phyloP scores from a whole-genome alignment of 2,329 filamentous ascomycete genomes.

The Pseudogymnoascus sp. region DNA sequence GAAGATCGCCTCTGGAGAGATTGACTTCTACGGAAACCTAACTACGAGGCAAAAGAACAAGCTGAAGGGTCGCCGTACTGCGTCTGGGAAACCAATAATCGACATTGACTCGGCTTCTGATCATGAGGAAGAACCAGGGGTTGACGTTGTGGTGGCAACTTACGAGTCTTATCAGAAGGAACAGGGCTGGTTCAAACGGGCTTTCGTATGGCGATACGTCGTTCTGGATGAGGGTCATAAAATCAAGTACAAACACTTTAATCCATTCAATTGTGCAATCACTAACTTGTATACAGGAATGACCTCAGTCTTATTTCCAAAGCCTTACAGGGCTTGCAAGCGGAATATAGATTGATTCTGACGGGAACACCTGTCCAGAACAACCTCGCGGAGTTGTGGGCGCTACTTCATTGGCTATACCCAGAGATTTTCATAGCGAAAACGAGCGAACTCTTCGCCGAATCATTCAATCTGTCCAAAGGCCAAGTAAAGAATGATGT shows the following conservation, averaged over 20 bases:
- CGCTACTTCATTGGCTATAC: constrained; percentile 48
- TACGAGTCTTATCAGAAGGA: constrained; percentile 41
- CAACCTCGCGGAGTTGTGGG: constrained; percentile 49
- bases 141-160: constrained; percentile 40
- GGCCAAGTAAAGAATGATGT: constrained; percentile 46
- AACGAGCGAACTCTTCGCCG: constrained; percentile 42
- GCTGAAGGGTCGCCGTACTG: constrained; percentile 17
- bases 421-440: constrained; percentile 47
- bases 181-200: constrained; percentile 39
- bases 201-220: constrained; percentile 44
- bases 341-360: constrained; percentile 29
- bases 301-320: constrained; percentile 28
- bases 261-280: constrained; percentile 13
- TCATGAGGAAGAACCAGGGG: constrained; percentile 22
- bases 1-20: constrained; percentile 36
- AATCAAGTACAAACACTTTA: constrained; percentile 22
- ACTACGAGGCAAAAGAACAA: constrained; percentile 23
- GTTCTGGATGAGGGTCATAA: constrained; percentile 47
- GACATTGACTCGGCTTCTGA: constrained; percentile 23
- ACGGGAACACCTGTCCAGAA: constrained; percentile 50
- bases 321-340: constrained; percentile 27
- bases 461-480: constrained; percentile 47
- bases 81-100: constrained; percentile 16
- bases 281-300: constrained; percentile 25
- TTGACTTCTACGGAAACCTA: constrained; percentile 36